A percentile compares a stretch with the other conserved stretches of the same genome.
phyloP scores from a whole-genome alignment of 768 basidiomycete genomes.

The Lentinus brumalis region DNA sequence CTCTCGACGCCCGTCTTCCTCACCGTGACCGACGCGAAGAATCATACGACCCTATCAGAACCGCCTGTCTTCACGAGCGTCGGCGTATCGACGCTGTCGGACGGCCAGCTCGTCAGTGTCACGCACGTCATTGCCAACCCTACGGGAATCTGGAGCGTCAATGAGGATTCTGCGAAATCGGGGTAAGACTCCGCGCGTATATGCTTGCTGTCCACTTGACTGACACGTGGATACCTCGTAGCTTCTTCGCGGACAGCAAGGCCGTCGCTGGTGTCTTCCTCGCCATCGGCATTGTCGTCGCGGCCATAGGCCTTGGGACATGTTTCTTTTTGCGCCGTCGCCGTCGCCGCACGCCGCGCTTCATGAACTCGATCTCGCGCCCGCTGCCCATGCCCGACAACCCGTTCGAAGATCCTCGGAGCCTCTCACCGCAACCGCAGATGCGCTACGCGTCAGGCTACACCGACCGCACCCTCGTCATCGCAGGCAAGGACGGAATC shows the following conservation, averaged over 20 bases:
- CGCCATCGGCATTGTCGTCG: slow-evolving; percentile 58
- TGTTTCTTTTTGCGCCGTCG: slow-evolving; percentile 45
- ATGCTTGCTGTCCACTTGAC: not conserved
- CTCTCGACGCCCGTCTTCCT: slow-evolving; percentile 45
- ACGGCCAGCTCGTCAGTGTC: slow-evolving; percentile 47
- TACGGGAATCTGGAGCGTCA: slow-evolving; percentile 34
- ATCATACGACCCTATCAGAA: slow-evolving; percentile 41
- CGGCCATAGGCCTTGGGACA: slow-evolving; percentile 44
- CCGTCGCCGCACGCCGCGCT: slow-evolving; percentile 30
- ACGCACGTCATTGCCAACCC: slow-evolving; percentile 60
- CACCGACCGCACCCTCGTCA: slow-evolving; percentile 14
- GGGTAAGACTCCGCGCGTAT: slow-evolving; percentile 22
- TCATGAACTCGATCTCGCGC: slow-evolving; percentile 24
- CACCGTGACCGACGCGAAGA: slow-evolving; percentile 42
- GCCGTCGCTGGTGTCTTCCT: slow-evolving; percentile 78
- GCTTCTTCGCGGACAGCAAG: slow-evolving; percentile 67
- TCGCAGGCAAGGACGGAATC: not conserved
- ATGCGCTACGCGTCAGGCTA: slow-evolving; percentile 21
- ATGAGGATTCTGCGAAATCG: slow-evolving; percentile 3
- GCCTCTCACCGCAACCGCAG: slow-evolving; percentile 19
- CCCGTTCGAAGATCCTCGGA: slow-evolving; percentile 40
- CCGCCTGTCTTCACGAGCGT: slow-evolving; percentile 50
- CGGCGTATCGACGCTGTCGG: slow-evolving; percentile 46
- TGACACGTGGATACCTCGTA: slow-evolving; percentile 24
- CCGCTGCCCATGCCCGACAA: slow-evolving; percentile 27